These are phyloP conservation scores for Venturia carpophila DNA, from an alignment of 2,329 filamentous ascomycete genomes.

Conservation along the genomic window DNA sequence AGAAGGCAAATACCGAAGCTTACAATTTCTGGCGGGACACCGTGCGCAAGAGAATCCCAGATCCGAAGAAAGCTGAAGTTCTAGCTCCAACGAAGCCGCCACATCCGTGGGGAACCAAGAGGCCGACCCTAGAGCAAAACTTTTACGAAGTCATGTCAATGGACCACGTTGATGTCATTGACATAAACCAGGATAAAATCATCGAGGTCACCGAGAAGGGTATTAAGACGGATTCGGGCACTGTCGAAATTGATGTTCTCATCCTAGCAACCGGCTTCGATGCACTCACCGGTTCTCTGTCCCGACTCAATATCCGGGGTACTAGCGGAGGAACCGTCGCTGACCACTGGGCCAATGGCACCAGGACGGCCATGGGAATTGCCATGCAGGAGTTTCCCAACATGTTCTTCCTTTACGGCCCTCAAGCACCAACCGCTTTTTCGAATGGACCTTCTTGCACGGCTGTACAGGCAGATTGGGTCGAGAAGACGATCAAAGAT, in stretches of 20 bases:
- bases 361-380: constrained; percentile 16
- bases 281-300: constrained; percentile 31
- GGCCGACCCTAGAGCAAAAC: constrained; percentile 27
- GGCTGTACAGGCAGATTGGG: constrained; percentile 51
- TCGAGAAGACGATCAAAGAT: constrained; percentile 43
- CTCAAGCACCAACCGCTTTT: constrained; percentile 32
- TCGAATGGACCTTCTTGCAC: constrained; percentile 48
- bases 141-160: constrained; percentile 22
- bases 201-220: constrained; percentile 24
- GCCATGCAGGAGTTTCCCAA: constrained; percentile 18
- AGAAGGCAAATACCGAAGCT: constrained; percentile 33
- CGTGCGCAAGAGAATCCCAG: constrained; percentile 22
- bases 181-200: constrained; percentile 27
- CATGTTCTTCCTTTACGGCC: constrained; percentile 34
- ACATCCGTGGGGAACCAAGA: constrained; percentile 23
- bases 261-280: constrained; percentile 37
- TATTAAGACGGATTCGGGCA: constrained; percentile 22
- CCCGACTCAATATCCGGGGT: constrained; percentile 31
- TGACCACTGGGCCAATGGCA: constrained; percentile 18
- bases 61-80: constrained; percentile 26
- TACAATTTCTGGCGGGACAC: constrained; percentile 33
- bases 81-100: constrained; percentile 24
- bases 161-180: constrained; percentile 24
- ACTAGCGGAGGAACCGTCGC: constrained; percentile 14
- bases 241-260: constrained; percentile 26